Conservation (phyloP, 2,329 filamentous ascomycete species). For the Fusarium sterilihyphosum region DNA sequence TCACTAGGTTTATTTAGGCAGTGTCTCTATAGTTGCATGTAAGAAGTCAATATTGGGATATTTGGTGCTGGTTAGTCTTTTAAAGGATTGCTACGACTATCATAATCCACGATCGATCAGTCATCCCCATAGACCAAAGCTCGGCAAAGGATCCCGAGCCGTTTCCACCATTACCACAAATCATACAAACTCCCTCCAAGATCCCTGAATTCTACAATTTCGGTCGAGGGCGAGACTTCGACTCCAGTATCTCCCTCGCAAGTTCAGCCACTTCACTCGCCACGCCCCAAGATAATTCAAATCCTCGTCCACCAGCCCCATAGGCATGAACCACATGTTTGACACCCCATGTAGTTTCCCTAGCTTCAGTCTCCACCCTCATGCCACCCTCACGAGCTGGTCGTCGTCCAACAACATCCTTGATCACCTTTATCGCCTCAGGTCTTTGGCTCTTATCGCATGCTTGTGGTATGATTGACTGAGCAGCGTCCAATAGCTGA, state of each 20-base stretch:
- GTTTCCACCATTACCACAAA: background rate
- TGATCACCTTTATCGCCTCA: constrained; percentile 46
- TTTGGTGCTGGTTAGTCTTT: fast-evolving
- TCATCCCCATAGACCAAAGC: background rate
- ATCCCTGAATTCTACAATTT: constrained; percentile 10
- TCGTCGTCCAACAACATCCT: constrained; percentile 58
- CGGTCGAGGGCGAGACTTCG: background rate
- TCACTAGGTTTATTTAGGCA: too few relatives aligned
- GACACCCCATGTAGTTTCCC: constrained; percentile 1
- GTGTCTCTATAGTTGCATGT: too few relatives aligned
- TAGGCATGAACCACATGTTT: constrained; percentile 63
- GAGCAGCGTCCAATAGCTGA: constrained; percentile 27
- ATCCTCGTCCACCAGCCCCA: constrained; percentile 69
- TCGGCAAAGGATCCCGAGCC: background rate
- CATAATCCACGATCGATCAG: too few relatives aligned
- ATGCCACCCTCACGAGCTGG: constrained; percentile 59
- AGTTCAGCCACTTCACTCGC: constrained; percentile 56
- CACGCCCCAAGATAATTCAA: constrained; percentile 69
- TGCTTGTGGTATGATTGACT: constrained; percentile 22
- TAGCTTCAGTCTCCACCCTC: constrained; percentile 48
- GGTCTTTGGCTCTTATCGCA: background rate
- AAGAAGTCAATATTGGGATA: too few relatives aligned
- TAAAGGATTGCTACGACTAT: too few relatives aligned
- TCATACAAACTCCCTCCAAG: background rate
- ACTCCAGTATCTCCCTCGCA: constrained; percentile 11